phyloP scores from a whole-genome alignment of 352 stramenopile species.

The Phytopythium kandeliae region DNA sequence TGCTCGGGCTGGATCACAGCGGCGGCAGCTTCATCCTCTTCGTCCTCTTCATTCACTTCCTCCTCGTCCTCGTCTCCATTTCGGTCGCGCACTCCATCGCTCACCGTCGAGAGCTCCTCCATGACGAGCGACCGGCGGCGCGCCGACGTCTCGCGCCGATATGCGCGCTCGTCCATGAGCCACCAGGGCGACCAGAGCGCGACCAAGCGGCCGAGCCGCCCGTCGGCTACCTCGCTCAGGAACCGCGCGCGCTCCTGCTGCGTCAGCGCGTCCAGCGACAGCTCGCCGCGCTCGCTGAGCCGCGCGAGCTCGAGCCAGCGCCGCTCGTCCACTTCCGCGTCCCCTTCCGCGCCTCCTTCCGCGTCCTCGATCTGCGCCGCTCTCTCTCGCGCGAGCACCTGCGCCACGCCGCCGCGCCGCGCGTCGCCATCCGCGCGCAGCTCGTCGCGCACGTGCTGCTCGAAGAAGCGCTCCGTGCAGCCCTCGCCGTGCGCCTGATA shows the following conservation, averaged over 20 bases:
- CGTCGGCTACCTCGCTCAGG: conserved; percentile 54
- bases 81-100: too few relatives aligned
- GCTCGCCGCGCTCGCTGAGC: conserved; percentile 27
- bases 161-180: conserved; percentile 32
- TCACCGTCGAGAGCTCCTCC: conserved; percentile 25
- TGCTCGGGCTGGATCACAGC: conserved; percentile 24
- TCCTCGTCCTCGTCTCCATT: conserved; percentile 7
- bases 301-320: conserved; percentile 46
- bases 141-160: conserved; percentile 43
- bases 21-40: conserved; percentile 4
- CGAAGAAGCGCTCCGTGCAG: conserved; percentile 81
- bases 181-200: conserved; percentile 74
- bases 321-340: conserved; percentile 16
- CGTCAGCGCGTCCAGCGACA: conserved; percentile 66
- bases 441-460: conserved; percentile 53
- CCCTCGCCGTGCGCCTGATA: conserved; percentile 61
- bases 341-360: conserved; percentile 11
- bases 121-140: conserved; percentile 39
- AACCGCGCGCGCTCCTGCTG: conserved; percentile 49
- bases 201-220: conserved; percentile 57
- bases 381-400: conserved; percentile 47
- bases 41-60: conserved; percentile 4
- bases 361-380: conserved; percentile 20
- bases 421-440: too few relatives aligned
- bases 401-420: too few relatives aligned